A percentile compares a stretch with the other conserved stretches of the same genome.
These are phyloP conservation scores for Tetrastigma voinierianum DNA, from an alignment of 164 flowering plant genomes.

Conservation along the genomic window DNA sequence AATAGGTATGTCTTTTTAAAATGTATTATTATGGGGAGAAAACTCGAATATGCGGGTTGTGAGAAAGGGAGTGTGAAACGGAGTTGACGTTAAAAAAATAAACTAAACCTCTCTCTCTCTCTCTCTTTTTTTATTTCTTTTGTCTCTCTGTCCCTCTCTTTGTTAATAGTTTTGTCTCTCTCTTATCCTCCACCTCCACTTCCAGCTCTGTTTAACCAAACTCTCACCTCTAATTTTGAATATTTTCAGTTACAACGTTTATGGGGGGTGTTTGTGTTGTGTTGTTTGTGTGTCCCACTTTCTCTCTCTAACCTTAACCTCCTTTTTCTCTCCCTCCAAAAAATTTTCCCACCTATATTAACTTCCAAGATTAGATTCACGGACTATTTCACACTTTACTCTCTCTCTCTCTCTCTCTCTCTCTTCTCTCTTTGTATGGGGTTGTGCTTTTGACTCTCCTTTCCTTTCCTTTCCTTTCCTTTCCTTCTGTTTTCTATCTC, in stretches of 20 bases:
- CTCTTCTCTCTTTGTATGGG: slow-evolving; percentile 1
- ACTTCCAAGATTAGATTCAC: neutral
- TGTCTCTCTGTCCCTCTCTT: too few species aligned
- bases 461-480: neutral
- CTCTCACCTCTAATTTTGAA: slow-evolving; percentile 15
- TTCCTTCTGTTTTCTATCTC: slow-evolving; percentile 6
- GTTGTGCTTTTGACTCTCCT: neutral
- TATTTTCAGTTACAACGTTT: slow-evolving; percentile 26
- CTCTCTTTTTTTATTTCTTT: too few species aligned
- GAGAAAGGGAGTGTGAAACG: too few species aligned
- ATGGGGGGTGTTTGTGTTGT: neutral
- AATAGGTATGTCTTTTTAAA: too few species aligned
- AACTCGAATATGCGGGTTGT: too few species aligned
- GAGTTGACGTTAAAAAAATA: too few species aligned
- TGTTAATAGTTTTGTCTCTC: slow-evolving; percentile 22
- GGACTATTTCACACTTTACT: slow-evolving; percentile 6
- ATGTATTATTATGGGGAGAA: too few species aligned
- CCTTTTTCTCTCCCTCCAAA: slow-evolving; percentile 2
- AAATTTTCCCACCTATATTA: neutral
- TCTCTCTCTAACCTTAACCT: neutral
- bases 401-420: neutral
- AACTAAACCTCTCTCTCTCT: too few species aligned
- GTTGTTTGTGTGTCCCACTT: slow-evolving; percentile 3
- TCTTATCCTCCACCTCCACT: slow-evolving; percentile 16
- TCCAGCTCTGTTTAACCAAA: slow-evolving; percentile 8